phyloP scores from a whole-genome alignment of 768 basidiomycete genomes.

The Asterophora parasitica region DNA sequence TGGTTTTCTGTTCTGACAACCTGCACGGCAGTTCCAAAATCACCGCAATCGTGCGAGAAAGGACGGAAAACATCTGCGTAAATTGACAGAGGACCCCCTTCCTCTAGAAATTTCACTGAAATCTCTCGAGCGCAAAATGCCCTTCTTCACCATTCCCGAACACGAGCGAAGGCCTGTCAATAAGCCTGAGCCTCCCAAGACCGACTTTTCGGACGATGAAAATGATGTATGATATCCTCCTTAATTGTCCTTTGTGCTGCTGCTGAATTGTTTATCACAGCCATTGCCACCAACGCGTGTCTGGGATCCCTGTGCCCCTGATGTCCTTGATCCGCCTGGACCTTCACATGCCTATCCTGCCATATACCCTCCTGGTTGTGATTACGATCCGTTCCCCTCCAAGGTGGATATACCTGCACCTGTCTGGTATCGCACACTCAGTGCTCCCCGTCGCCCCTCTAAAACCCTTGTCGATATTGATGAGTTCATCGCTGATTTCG shows the following conservation, averaged over 20 bases:
- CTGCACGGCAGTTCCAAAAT: conserved; percentile 62
- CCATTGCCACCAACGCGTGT: not conserved
- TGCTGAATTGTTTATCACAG: not conserved
- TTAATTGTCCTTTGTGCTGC: not conserved
- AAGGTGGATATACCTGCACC: conserved; percentile 20
- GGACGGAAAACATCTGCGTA: conserved; percentile 21
- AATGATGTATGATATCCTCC: not conserved
- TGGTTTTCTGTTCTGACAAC: not conserved
- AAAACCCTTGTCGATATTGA: conserved; percentile 1
- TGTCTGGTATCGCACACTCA: conserved; percentile 26
- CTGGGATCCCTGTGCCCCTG: not conserved
- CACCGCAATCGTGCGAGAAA: conserved; percentile 37
- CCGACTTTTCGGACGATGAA: conserved; percentile 4
- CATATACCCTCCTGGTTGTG: conserved; percentile 9
- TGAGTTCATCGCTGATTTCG: conserved; percentile 5
- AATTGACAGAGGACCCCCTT: conserved; percentile 16
- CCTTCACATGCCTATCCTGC: conserved; percentile 25
- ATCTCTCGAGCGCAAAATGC: conserved; percentile 22
- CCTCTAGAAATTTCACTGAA: conserved; percentile 20
- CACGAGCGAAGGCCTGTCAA: conserved; percentile 6
- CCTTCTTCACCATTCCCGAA: conserved; percentile 19
- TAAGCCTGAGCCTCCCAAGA: conserved; percentile 10
- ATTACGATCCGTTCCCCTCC: conserved; percentile 13
- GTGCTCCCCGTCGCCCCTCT: not conserved
- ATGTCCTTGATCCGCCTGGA: not conserved